These are phyloP conservation scores for Saturnispora bothae DNA, from an alignment of 805 yeast genomes.

Conservation along the genomic window DNA sequence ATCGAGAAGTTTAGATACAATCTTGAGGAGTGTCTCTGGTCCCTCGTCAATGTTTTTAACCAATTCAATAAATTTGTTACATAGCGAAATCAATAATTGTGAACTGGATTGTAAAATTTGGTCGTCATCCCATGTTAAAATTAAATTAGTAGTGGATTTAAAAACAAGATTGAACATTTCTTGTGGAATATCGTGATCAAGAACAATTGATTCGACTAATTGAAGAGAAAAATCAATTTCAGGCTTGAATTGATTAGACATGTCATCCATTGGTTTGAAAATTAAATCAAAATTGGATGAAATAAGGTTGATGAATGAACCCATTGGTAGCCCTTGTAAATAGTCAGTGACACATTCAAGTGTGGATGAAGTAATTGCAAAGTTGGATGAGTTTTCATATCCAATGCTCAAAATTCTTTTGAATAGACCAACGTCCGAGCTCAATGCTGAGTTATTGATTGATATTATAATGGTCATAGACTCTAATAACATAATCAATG, in stretches of 20 bases:
- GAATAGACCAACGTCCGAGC: constrained; percentile 30
- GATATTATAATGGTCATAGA: constrained; percentile 49
- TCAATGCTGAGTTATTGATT: constrained; percentile 30
- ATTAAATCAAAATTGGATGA: constrained; percentile 44
- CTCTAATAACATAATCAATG: constrained; percentile 65
- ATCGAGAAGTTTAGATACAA: constrained; percentile 59
- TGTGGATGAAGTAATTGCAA: constrained; percentile 57
- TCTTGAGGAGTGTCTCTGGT: constrained; percentile 44
- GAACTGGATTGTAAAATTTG: constrained; percentile 70
- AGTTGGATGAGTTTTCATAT: constrained; percentile 62
- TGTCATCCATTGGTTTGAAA: constrained; percentile 29
- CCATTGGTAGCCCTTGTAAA: constrained; percentile 35
- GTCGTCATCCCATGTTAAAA: constrained; percentile 50
- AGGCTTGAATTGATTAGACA: constrained; percentile 44
- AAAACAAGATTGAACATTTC: constrained; percentile 33
- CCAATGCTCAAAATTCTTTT: constrained; percentile 54
- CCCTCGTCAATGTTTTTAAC: constrained; percentile 30
- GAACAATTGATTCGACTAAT: constrained; percentile 36
- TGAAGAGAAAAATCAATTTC: constrained; percentile 51
- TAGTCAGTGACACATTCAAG: constrained; percentile 58
- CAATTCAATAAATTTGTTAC: constrained; percentile 28
- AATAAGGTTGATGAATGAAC: constrained; percentile 37
- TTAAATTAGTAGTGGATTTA: constrained; percentile 32
- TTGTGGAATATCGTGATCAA: constrained; percentile 14
- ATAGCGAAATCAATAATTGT: constrained; percentile 55